phyloP scores from a whole-genome alignment of 805 yeast species.

The Cyberlindnera maritima region DNA sequence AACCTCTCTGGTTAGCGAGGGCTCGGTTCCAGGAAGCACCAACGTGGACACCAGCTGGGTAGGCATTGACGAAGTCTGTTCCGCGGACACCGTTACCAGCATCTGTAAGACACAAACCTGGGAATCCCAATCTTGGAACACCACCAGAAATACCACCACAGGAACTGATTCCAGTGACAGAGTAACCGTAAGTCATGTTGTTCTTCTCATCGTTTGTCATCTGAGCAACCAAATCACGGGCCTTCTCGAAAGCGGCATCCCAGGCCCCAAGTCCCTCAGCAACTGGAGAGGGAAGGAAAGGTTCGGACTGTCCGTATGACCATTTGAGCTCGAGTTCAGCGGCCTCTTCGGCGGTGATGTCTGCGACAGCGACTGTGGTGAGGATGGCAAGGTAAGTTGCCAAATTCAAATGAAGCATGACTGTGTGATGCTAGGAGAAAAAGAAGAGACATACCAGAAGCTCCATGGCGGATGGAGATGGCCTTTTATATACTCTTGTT shows the following conservation, averaged over 20 bases:
- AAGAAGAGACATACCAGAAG: too few relatives aligned
- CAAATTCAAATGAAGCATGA: not conserved
- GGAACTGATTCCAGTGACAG: not conserved
- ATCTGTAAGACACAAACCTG: slow-evolving; percentile 8
- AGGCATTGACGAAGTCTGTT: slow-evolving; percentile 8
- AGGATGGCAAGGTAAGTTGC: slow-evolving; percentile 5
- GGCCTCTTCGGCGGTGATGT: slow-evolving; percentile 2
- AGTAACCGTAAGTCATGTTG: slow-evolving; percentile 7
- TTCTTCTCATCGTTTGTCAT: slow-evolving; percentile 12
- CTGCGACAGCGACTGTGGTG: not conserved
- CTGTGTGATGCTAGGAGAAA: not conserved
- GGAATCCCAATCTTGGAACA: slow-evolving; percentile 6
- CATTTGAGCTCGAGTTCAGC: slow-evolving; percentile 4
- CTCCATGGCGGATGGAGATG: too few relatives aligned
- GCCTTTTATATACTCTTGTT: too few relatives aligned
- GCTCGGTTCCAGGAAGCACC: slow-evolving; percentile 11
- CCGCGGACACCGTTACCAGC: slow-evolving; percentile 13
- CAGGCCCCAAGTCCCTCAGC: slow-evolving; percentile 6
- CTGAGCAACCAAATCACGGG: slow-evolving; percentile 4
- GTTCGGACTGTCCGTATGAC: slow-evolving; percentile 7
- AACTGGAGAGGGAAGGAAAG: slow-evolving; percentile 4
- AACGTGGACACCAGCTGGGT: slow-evolving; percentile 9
- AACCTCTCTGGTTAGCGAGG: slow-evolving; percentile 6
- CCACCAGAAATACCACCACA: slow-evolving; percentile 8
- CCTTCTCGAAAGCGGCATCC: slow-evolving; percentile 6